A percentile compares a stretch with the other conserved stretches of the same genome.
Conservation (phyloP, 371 early-diverging fungal species). For the Choanephora cucurbitarum region DNA sequence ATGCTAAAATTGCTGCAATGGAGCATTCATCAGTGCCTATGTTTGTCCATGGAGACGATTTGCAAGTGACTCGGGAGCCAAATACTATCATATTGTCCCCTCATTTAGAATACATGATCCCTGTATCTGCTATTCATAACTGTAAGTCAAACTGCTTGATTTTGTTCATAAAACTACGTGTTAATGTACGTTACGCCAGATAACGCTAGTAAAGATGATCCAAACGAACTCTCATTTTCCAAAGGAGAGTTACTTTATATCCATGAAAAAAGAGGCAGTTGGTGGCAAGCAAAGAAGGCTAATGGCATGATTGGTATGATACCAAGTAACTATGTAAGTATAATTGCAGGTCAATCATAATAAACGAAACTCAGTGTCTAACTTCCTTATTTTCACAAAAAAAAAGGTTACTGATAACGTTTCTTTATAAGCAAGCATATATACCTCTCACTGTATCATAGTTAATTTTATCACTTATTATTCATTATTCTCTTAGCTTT, state of each 20-base stretch:
- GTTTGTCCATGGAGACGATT: constrained; percentile 6
- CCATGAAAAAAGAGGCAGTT: constrained; percentile 86
- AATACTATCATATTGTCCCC: constrained; percentile 37
- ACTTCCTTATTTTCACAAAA: too few species aligned
- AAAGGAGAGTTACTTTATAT: constrained; percentile 87
- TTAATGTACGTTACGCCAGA: too few species aligned
- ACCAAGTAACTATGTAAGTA: constrained; percentile 86
- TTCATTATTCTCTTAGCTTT: too few species aligned
- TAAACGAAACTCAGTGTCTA: too few species aligned
- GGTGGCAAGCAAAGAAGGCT: constrained; percentile 92
- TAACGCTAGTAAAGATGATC: constrained; percentile 83
- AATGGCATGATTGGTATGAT: constrained; percentile 86
- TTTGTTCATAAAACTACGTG: not conserved
- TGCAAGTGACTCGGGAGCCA: constrained; percentile 4
- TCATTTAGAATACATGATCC: constrained; percentile 35
- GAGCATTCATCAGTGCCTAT: constrained; percentile 13
- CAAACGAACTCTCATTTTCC: constrained; percentile 83
- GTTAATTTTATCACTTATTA: too few species aligned
- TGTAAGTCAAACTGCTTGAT: constrained; percentile 27
- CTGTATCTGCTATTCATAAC: constrained; percentile 43
- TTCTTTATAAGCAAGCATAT: too few species aligned
- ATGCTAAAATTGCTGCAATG: not conserved
- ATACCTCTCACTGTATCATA: too few species aligned
- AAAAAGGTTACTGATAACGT: too few species aligned
- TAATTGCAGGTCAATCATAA: too few species aligned